phyloP scores from a whole-genome alignment of 768 basidiomycete genomes.

The Phaeotremella fagi region DNA sequence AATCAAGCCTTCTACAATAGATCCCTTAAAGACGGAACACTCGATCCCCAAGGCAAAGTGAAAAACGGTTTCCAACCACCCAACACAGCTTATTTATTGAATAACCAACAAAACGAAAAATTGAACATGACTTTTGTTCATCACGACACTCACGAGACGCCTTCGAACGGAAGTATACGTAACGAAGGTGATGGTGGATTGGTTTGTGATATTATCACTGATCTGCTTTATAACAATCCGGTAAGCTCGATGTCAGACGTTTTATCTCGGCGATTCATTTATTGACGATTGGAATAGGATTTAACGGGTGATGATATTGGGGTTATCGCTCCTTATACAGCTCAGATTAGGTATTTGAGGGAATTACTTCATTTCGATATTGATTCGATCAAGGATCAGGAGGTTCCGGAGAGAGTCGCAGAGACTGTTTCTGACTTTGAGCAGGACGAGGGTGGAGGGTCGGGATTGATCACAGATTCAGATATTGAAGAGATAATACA shows the following conservation, averaged over 20 bases:
- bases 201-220: constrained; percentile 73
- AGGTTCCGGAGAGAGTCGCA: too few species aligned
- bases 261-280: neutral
- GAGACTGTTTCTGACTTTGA: too few species aligned
- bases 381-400: too few species aligned
- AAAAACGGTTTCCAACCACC: constrained; percentile 60
- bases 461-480: too few species aligned
- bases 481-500: too few species aligned
- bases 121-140: constrained; percentile 75
- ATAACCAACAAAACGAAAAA: constrained; percentile 52
- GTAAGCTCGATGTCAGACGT: too few species aligned
- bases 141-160: constrained; percentile 65
- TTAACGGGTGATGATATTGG: constrained; percentile 75
- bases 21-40: constrained; percentile 69
- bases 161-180: constrained; percentile 65
- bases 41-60: constrained; percentile 53
- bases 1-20: constrained; percentile 74
- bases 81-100: constrained; percentile 50
- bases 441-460: too few species aligned
- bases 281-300: constrained; percentile 45
- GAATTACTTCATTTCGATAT: constrained; percentile 60
- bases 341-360: constrained; percentile 73
- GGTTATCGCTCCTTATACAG: constrained; percentile 85
- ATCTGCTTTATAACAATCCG: constrained; percentile 69
- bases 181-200: constrained; percentile 75